Percentiles rank a stretch among this genome's conserved stretches.
These are phyloP conservation scores for Panaeolus papilionaceus DNA, from an alignment of 768 basidiomycete genomes.

Conservation along the genomic window DNA sequence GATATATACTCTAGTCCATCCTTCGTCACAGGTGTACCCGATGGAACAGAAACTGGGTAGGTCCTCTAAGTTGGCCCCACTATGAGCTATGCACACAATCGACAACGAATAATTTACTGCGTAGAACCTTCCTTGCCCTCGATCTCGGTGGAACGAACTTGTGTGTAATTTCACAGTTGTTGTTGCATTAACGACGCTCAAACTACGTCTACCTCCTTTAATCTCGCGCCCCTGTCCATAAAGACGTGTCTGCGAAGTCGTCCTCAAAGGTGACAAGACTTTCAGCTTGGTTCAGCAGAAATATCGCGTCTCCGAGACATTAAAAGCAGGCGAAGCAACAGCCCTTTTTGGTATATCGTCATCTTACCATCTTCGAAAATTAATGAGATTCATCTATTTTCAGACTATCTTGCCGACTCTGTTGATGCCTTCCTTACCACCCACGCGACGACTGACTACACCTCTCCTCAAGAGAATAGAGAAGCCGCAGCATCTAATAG, in stretches of 20 bases:
- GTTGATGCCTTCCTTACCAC: conserved; percentile 93
- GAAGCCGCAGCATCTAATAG: conserved; percentile 25
- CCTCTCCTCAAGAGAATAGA: conserved; percentile 30
- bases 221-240: conserved; percentile 1
- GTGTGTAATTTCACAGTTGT: conserved; percentile 51
- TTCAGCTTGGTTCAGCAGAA: conserved; percentile 95
- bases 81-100: conserved; percentile 10
- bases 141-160: conserved; percentile 98
- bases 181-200: conserved; percentile 4
- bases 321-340: conserved; percentile 92
- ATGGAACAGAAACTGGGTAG: conserved; percentile 94
- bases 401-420: conserved; percentile 97
- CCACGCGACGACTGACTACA: conserved; percentile 52
- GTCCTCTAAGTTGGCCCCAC: conserved; percentile 24
- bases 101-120: conserved; percentile 20
- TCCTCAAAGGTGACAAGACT: conserved; percentile 86
- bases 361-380: neutral
- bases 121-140: conserved; percentile 92
- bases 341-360: conserved; percentile 76
- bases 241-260: conserved; percentile 95
- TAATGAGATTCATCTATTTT: conserved; percentile 19
- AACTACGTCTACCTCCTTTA: conserved; percentile 21
- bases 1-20: conserved; percentile 66
- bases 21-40: conserved; percentile 93
- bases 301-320: conserved; percentile 91